Conservation (phyloP, 1,139 yeast species). For the Sugiyamaella castrensis region DNA sequence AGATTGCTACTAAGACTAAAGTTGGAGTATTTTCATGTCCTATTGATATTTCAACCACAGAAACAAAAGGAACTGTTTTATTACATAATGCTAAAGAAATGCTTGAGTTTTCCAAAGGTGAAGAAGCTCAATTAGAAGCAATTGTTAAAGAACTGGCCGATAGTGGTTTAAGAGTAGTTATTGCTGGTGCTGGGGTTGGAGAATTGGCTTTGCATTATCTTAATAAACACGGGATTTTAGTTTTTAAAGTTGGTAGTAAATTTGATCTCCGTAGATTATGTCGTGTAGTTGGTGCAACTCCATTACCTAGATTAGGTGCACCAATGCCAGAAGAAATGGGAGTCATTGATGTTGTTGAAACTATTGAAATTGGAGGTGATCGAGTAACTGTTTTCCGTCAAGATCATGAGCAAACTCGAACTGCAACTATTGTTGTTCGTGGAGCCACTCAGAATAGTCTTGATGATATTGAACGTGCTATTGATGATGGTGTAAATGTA, state of each 20-base stretch:
- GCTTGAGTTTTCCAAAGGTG: slow-evolving; percentile 94
- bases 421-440: slow-evolving; percentile 88
- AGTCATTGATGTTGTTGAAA: slow-evolving; percentile 78
- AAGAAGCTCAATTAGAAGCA: slow-evolving; percentile 88
- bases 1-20: slow-evolving; percentile 58
- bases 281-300: slow-evolving; percentile 97
- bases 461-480: slow-evolving; percentile 95
- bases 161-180: slow-evolving; percentile 80
- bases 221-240: slow-evolving; percentile 80
- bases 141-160: slow-evolving; percentile 80
- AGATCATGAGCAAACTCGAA: slow-evolving; percentile 52
- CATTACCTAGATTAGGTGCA: slow-evolving; percentile 91
- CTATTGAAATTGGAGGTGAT: slow-evolving; percentile 95
- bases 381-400: slow-evolving; percentile 94
- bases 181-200: slow-evolving; percentile 92
- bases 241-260: slow-evolving; percentile 86
- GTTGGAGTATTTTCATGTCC: slow-evolving; percentile 95
- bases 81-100: slow-evolving; percentile 95
- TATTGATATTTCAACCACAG: slow-evolving; percentile 89
- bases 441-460: slow-evolving; percentile 96
- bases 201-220: slow-evolving; percentile 90
- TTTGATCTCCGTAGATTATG: slow-evolving; percentile 91
- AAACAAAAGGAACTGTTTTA: slow-evolving; percentile 94
- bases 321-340: slow-evolving; percentile 97
- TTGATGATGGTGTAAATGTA: slow-evolving; percentile 93